phyloP scores from a whole-genome alignment of 352 stramenopile species.

The Thraustochytrium sp. region DNA sequence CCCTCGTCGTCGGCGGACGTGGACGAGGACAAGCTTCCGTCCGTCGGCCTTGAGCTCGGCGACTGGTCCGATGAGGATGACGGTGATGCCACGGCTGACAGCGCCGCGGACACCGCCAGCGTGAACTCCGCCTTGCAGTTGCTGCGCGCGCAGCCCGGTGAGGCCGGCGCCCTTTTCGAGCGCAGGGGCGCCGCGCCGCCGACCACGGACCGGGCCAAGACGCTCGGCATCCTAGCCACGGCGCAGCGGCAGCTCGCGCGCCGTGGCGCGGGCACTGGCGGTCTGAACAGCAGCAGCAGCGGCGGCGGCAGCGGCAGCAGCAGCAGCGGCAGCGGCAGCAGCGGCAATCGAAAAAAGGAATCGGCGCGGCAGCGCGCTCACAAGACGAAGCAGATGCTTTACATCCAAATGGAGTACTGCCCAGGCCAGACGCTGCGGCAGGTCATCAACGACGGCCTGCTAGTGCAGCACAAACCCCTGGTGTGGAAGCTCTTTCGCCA shows the following conservation, averaged over 20 bases:
- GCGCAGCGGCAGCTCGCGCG: too few species aligned
- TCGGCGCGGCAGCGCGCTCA: background rate
- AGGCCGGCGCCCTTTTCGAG: too few species aligned
- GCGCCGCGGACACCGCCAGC: too few species aligned
- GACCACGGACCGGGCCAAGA: too few species aligned
- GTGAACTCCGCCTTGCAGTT: too few species aligned
- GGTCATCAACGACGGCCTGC: constrained; percentile 80
- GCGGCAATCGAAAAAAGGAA: background rate
- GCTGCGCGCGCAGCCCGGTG: too few species aligned
- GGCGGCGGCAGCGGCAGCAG: background rate
- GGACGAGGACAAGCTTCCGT: background rate
- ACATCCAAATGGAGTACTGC: constrained; percentile 94
- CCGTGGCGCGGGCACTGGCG: constrained; percentile 47
- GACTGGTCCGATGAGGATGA: constrained; percentile 13
- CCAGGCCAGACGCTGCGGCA: constrained; percentile 81
- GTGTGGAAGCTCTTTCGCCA: constrained; percentile 89
- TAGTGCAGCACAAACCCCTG: constrained; percentile 71
- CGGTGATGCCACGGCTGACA: too few species aligned
- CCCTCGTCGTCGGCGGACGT: background rate
- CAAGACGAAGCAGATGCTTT: constrained; percentile 70
- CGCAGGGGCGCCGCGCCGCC: too few species aligned
- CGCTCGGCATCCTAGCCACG: too few species aligned
- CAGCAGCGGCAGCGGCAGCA: background rate
- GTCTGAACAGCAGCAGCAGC: constrained; percentile 49
- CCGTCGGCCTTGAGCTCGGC: background rate